Evolutionary conservation across 441 rosid species (phyloP).

Genomic region (Adansonia madagascariensis): DNA sequence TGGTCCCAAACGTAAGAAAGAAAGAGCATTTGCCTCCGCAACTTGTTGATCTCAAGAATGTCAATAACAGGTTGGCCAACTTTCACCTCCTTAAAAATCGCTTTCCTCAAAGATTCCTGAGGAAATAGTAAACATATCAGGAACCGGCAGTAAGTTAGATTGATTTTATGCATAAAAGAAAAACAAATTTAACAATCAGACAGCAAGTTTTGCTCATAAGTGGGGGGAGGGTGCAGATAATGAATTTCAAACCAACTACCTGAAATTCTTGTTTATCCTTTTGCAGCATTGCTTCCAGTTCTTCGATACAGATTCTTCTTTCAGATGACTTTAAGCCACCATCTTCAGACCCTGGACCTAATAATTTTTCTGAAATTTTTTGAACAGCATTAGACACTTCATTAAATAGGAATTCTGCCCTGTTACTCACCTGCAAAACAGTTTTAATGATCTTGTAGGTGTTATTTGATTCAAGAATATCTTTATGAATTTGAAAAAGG

Average conservation of each 20-base stretch:
- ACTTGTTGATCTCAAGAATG: constrained; percentile 68
- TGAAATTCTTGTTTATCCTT: constrained; percentile 61
- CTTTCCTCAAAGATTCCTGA: constrained; percentile 59
- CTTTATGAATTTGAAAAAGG: constrained; percentile 20
- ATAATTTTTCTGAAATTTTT: constrained; percentile 48
- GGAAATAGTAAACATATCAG: constrained; percentile 24
- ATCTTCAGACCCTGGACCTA: constrained; percentile 41
- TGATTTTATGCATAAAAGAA: constrained; percentile 15
- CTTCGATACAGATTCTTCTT: constrained; percentile 42
- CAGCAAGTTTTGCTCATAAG: constrained; percentile 14
- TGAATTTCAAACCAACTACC: constrained; percentile 45
- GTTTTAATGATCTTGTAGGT: constrained; percentile 24
- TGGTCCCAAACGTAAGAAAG: constrained; percentile 73
- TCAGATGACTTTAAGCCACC: constrained; percentile 39
- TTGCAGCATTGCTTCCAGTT: constrained; percentile 57
- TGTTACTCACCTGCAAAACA: constrained; percentile 48
- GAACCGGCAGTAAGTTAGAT: background rate
- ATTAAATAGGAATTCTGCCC: constrained; percentile 58
- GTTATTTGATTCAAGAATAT: constrained; percentile 23
- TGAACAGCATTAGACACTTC: constrained; percentile 54
- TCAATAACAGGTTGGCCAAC: constrained; percentile 55
- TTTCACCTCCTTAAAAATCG: constrained; percentile 38
- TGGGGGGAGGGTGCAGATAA: background rate
- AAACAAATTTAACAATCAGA: constrained; percentile 15
- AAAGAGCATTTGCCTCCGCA: constrained; percentile 62